Evolutionary conservation across 495 filamentous ascomycete genomes (phyloP), one percentile per base, ranked within the genome.

Genomic region (Bacidia gigantensis): DNA sequence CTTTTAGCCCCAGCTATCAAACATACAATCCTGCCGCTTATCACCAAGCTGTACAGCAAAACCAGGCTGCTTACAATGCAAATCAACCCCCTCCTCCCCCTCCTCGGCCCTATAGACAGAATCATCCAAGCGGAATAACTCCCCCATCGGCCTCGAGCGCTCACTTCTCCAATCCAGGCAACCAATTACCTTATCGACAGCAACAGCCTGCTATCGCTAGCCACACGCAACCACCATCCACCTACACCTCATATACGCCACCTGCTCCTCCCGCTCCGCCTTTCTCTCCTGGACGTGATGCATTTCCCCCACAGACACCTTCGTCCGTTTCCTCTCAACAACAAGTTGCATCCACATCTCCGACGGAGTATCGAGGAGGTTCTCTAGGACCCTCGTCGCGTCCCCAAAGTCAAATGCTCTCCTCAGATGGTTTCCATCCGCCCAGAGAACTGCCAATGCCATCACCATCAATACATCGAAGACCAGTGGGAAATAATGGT

Each of bases 21-120:
- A 80, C 81, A 14, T 88, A 88, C 63, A 83, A 84, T 57, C 84
- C 85, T 3, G 82, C 84, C 17, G 76, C 80, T 21, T 87, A 82
- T 55, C 76, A 79, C 43, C 54, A 68, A 26, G 35, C 67, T 7
- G 58, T 49, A 22, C 56, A 64, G 5, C 48, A 60, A 0, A 52
- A 59, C 18, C 52, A 69, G 22, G 43, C 57, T 38, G 58, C 56
- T 39, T 55, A 60, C 45, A 49, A 56, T 23, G 24, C 17, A 24
- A 51, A 50, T 24, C 41, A 44, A 5, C 41, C 41, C 20, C 41
- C 41, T n/a, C 63, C 68, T 18, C 74, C 74, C 26, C 72, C 71
- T 20, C 73, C 74, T 49, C 69, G 67, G 25, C 66, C 70, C 21
- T 67, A 64, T 14, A 58, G 71, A 10, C 74, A 79, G 38, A 70